These are phyloP conservation scores for Globisporangium canariense DNA, from an alignment of 352 stramenopile genomes.

Conservation along the genomic window DNA sequence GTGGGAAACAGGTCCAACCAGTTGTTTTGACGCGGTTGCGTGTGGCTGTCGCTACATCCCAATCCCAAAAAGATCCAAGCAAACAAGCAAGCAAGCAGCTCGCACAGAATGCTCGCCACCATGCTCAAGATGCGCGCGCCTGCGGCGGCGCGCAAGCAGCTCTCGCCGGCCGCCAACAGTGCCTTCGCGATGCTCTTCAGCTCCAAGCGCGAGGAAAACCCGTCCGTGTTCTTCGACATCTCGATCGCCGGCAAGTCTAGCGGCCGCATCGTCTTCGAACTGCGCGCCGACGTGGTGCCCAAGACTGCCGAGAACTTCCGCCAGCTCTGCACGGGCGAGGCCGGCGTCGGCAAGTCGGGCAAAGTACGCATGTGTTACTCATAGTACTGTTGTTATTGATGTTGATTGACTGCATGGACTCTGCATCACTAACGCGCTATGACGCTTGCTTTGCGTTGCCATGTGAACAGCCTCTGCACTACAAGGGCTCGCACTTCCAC, in stretches of 20 bases:
- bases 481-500: conserved; percentile 91
- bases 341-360: conserved; percentile 80
- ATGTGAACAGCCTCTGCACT: conserved; percentile 52
- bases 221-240: conserved; percentile 97
- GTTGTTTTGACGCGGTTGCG: no score
- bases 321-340: conserved; percentile 96
- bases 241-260: conserved; percentile 89
- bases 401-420: background rate
- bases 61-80: conserved; percentile 6
- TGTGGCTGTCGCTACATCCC: no score
- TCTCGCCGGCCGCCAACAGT: conserved; percentile 1
- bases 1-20: no score
- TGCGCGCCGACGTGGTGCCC: conserved; percentile 94
- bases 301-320: conserved; percentile 99
- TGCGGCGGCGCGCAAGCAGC: conserved; percentile 13
- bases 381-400: background rate
- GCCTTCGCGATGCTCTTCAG: conserved; percentile 46
- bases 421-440: background rate
- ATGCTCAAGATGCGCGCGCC: conserved; percentile 33
- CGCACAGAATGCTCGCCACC: conserved; percentile 17
- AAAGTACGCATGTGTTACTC: conserved; percentile 21
- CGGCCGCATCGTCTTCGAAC: conserved; percentile 85
- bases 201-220: conserved; percentile 64
- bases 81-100: background rate
- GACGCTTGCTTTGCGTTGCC: background rate